A percentile compares a stretch with the other conserved stretches of the same genome.
Conservation (phyloP, 192 early-diverging fungal genomes). For the Pilobolus umbonatus region DNA sequence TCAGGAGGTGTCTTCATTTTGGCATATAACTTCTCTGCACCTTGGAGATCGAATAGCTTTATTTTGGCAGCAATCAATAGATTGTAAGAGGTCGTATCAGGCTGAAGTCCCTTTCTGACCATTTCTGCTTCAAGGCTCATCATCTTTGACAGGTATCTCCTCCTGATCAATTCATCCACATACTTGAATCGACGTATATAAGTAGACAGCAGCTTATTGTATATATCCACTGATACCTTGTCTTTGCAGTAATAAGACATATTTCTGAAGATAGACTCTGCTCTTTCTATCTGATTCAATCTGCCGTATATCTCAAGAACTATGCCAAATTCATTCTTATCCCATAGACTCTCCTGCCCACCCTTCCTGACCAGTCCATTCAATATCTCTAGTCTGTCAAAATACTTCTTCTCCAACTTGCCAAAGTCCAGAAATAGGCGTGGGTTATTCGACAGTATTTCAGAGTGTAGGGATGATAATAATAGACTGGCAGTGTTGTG, state of each 20-base stretch:
- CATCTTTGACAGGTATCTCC: conserved; percentile 5
- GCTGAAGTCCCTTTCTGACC: background rate
- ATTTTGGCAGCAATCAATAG: conserved; percentile 12
- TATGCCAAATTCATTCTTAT: background rate
- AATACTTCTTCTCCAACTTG: background rate
- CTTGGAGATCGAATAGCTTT: conserved; percentile 4
- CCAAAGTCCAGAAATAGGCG: background rate
- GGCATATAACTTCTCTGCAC: conserved; percentile 4
- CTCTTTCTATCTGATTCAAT: background rate
- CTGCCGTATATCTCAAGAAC: conserved; percentile 12
- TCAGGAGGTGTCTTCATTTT: conserved; percentile 6
- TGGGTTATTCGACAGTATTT: background rate
- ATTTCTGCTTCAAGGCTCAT: background rate
- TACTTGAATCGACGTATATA: conserved; percentile 13
- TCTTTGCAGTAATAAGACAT: conserved; percentile 1
- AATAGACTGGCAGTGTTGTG: background rate
- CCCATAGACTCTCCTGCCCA: background rate
- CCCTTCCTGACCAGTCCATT: background rate
- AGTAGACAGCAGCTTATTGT: conserved; percentile 7
- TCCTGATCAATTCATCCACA: background rate
- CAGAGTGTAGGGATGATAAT: background rate
- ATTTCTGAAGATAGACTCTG: conserved; percentile 17
- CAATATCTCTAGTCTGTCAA: background rate
- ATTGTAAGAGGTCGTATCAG: conserved; percentile 9
- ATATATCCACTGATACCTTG: background rate